phyloP scores from a whole-genome alignment of 2,329 filamentous ascomycete genomes.

The Iodosphaeria phyllophila region DNA sequence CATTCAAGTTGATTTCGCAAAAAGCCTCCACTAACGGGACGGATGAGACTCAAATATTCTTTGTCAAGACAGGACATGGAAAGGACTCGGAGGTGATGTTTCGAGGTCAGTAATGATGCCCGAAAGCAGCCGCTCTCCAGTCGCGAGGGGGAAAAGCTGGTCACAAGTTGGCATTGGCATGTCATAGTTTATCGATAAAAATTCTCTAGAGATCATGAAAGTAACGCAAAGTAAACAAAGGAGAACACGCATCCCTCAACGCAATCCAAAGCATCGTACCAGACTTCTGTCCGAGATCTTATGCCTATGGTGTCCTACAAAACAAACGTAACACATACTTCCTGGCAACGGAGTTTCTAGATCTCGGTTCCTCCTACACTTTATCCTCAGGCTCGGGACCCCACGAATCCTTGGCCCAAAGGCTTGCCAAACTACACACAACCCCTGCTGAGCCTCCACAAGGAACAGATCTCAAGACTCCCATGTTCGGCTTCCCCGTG shows the following conservation, averaged over 20 bases:
- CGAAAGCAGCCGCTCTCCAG: not conserved
- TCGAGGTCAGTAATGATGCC: slow-evolving; percentile 31
- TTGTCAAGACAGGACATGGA: slow-evolving; percentile 53
- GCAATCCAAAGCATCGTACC: slow-evolving; percentile 58
- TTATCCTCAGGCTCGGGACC: slow-evolving; percentile 27
- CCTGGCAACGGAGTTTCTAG: slow-evolving; percentile 63
- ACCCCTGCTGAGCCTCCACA: slow-evolving; percentile 49
- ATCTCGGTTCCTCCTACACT: slow-evolving; percentile 30
- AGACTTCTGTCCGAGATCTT: slow-evolving; percentile 54
- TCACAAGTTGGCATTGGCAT: too few relatives aligned
- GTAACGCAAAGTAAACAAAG: too few relatives aligned
- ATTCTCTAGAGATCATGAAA: too few relatives aligned
- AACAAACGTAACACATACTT: slow-evolving; percentile 33
- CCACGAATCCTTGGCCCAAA: slow-evolving; percentile 49
- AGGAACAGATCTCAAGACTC: slow-evolving; percentile 33
- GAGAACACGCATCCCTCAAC: slow-evolving; percentile 71
- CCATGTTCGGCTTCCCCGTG: slow-evolving; percentile 68
- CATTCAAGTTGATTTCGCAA: slow-evolving; percentile 43
- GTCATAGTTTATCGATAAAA: too few relatives aligned
- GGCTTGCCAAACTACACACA: slow-evolving; percentile 63
- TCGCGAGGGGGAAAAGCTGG: too few relatives aligned
- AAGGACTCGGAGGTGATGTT: slow-evolving; percentile 49
- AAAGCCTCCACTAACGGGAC: slow-evolving; percentile 22
- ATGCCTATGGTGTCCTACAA: slow-evolving; percentile 47
- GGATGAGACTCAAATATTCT: slow-evolving; percentile 36